phyloP scores from a whole-genome alignment of 1,139 yeast genomes.

The Suhomyces wounanorum region DNA sequence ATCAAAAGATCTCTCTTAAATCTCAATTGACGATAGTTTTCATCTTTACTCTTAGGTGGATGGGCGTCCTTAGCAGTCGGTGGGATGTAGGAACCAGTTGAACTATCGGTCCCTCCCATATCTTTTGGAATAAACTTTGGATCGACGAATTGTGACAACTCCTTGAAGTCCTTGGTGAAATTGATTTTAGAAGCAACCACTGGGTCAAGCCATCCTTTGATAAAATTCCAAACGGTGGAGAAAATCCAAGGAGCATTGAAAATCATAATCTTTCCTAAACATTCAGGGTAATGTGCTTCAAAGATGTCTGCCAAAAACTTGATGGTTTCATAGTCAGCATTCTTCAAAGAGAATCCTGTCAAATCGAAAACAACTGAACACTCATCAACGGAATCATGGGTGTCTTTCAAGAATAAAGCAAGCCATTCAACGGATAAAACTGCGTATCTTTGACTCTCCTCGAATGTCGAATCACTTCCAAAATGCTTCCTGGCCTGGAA shows the following conservation, averaged over 20 bases:
- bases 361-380: slow-evolving; percentile 47
- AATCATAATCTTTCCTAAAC: slow-evolving; percentile 42
- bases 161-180: slow-evolving; percentile 42
- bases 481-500: slow-evolving; percentile 46
- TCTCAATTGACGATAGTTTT: slow-evolving; percentile 28
- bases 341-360: slow-evolving; percentile 48
- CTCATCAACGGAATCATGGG: slow-evolving; percentile 38
- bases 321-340: slow-evolving; percentile 47
- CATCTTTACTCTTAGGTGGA: slow-evolving; percentile 35
- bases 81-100: slow-evolving; percentile 29
- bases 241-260: slow-evolving; percentile 55
- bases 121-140: slow-evolving; percentile 38
- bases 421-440: slow-evolving; percentile 44
- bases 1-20: slow-evolving; percentile 36
- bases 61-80: slow-evolving; percentile 33
- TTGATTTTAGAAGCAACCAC: slow-evolving; percentile 48
- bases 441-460: slow-evolving; percentile 44
- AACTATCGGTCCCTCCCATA: slow-evolving; percentile 42
- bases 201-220: slow-evolving; percentile 50
- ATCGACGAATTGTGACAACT: slow-evolving; percentile 36
- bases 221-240: slow-evolving; percentile 48
- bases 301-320: slow-evolving; percentile 48
- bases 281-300: slow-evolving; percentile 53
- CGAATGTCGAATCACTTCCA: slow-evolving; percentile 40
- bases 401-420: slow-evolving; percentile 39